Conservation (phyloP, 1,284 basidiomycete genomes). For the Ganoderma lucidum region DNA sequence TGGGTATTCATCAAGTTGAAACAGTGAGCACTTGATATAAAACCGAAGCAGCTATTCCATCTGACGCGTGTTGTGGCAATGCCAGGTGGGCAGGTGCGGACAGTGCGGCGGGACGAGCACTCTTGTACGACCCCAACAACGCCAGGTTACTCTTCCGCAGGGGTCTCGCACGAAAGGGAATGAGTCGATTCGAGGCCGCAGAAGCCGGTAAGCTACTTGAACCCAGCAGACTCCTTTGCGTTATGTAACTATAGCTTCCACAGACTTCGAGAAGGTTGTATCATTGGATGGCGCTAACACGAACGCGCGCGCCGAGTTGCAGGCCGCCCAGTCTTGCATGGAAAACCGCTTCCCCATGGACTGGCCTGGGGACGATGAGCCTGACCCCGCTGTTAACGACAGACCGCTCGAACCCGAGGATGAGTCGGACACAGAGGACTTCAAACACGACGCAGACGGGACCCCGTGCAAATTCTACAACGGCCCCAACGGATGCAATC, state of each 20-base stretch:
- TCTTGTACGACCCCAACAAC: conserved; percentile 50
- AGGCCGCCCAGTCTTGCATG: not conserved
- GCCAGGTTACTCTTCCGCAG: conserved; percentile 53
- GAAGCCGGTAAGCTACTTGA: conserved; percentile 45
- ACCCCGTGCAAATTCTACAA: conserved; percentile 63
- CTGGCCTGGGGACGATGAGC: not conserved
- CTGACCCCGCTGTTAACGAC: conserved; percentile 43
- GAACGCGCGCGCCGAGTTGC: not conserved
- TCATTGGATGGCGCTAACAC: not conserved
- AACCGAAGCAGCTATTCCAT: not conserved
- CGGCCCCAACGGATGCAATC: conserved; percentile 46
- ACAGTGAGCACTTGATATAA: conserved; percentile 28
- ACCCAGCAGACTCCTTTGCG: conserved; percentile 48
- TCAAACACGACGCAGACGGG: conserved; percentile 55
- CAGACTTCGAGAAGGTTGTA: not conserved
- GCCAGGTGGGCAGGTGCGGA: conserved; percentile 47
- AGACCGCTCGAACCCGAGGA: conserved; percentile 30
- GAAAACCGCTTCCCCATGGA: not conserved
- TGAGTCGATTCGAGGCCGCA: conserved; percentile 45
- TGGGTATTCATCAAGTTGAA: conserved; percentile 49
- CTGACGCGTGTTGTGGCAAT: not conserved
- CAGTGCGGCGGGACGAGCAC: conserved; percentile 48
- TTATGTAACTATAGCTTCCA: not conserved
- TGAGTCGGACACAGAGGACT: conserved; percentile 56
- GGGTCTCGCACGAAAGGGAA: conserved; percentile 50